phyloP scores from a whole-genome alignment of 306 rosid genomes.

The Lablab purpureus region DNA sequence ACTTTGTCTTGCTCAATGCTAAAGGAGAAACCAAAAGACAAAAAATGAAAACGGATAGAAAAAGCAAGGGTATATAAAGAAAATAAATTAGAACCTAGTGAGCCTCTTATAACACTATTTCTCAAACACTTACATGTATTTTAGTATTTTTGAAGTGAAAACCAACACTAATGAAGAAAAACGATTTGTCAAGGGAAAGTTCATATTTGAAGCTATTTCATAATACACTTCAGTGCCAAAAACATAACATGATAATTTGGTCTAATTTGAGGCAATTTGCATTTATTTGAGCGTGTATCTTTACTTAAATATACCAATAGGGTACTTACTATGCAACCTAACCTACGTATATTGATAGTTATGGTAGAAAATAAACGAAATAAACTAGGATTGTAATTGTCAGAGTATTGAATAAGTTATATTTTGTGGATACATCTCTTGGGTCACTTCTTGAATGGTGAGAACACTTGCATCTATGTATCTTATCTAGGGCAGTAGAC shows the following conservation, averaged over 20 bases:
- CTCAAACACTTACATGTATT: neutral
- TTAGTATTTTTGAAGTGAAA: slow-evolving; percentile 37
- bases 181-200: slow-evolving; percentile 27
- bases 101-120: slow-evolving; percentile 19
- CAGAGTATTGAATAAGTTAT: slow-evolving; percentile 3
- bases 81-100: neutral
- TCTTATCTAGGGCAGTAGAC: neutral
- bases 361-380: slow-evolving; percentile 5
- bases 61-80: neutral
- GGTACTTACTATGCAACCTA: neutral
- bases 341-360: neutral
- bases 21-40: slow-evolving; percentile 35
- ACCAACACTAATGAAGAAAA: slow-evolving; percentile 31
- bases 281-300: neutral
- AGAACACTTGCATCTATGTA: neutral
- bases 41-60: neutral
- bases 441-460: neutral
- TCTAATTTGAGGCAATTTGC: slow-evolving; percentile 13
- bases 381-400: neutral
- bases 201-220: slow-evolving; percentile 3
- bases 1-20: slow-evolving; percentile 70
- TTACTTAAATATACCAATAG: neutral
- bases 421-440: neutral
- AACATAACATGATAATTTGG: neutral
- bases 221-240: neutral